Evolutionary conservation across 179 eudicot species (phyloP).

Genomic region (Beta corolliflora): DNA sequence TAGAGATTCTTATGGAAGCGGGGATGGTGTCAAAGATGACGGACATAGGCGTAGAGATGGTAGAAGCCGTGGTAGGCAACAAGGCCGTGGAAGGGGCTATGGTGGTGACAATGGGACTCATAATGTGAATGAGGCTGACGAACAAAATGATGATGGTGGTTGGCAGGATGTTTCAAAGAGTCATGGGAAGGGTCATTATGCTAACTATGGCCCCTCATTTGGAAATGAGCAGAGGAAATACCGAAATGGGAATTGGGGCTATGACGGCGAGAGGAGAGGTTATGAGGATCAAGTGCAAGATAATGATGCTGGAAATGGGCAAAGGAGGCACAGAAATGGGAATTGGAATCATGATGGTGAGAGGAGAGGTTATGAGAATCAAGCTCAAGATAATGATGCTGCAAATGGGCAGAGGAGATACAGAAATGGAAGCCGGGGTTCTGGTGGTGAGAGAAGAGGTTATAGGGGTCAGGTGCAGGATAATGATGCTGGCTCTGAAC

Average conservation of each 20-base stretch:
- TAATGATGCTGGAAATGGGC: neutral
- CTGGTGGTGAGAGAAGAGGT: conserved; percentile 23
- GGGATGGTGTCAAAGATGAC: neutral
- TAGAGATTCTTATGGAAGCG: conserved; percentile 15
- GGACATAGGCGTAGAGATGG: conserved; percentile 23
- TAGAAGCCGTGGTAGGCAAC: neutral
- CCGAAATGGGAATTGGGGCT: conserved; percentile 13
- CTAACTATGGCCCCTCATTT: too few species aligned
- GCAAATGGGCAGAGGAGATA: conserved; percentile 7
- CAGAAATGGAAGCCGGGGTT: conserved; percentile 9
- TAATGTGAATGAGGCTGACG: conserved; percentile 21
- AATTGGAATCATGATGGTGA: conserved; percentile 7
- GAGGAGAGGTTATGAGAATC: conserved; percentile 22
- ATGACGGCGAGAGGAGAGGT: conserved; percentile 24
- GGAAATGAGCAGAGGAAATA: neutral
- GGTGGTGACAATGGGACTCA: neutral
- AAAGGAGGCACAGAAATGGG: conserved; percentile 1
- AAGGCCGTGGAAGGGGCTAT: neutral
- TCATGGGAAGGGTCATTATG: neutral
- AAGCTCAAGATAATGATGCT: neutral
- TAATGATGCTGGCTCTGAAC: conserved; percentile 3
- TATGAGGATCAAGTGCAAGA: conserved; percentile 4
- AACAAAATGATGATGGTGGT: neutral
- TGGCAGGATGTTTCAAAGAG: conserved; percentile 12
- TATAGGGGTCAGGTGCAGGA: conserved; percentile 8